A percentile compares a stretch with the other conserved stretches of the same genome.
phyloP scores from a whole-genome alignment of 2,329 filamentous ascomycete genomes.

The Penicillium sp. region DNA sequence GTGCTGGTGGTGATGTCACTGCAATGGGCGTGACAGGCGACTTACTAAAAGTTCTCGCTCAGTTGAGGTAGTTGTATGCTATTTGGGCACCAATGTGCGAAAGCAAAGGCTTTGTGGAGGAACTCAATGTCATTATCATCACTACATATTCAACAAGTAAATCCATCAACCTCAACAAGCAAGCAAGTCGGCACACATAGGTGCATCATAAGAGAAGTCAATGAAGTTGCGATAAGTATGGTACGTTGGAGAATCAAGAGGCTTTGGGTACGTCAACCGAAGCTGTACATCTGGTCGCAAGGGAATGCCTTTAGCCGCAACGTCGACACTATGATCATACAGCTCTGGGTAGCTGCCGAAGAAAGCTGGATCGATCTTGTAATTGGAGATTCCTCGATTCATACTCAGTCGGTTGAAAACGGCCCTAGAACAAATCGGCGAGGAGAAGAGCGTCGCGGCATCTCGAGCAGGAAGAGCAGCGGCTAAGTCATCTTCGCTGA shows the following conservation, averaged over 20 bases:
- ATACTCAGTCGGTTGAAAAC: not conserved
- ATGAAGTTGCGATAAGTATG: not conserved
- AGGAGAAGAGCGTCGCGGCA: not conserved
- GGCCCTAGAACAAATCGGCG: not conserved
- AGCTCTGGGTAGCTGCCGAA: not conserved
- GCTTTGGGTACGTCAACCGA: not conserved
- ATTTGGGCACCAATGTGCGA: not conserved
- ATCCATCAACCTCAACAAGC: not conserved
- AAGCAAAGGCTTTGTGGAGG: not conserved
- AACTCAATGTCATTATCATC: not conserved
- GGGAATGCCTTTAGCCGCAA: not conserved
- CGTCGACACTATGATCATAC: not conserved
- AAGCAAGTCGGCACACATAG: not conserved
- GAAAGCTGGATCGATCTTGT: not conserved
- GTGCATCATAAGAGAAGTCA: not conserved
- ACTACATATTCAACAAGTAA: not conserved
- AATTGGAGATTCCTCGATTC: not conserved
- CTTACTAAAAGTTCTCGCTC: slow-evolving; percentile 71
- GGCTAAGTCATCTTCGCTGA: not conserved
- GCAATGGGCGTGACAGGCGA: slow-evolving; percentile 96
- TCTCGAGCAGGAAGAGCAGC: not conserved
- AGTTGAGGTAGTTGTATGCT: not conserved
- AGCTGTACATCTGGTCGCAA: not conserved
- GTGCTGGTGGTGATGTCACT: slow-evolving; percentile 90
- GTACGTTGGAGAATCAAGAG: not conserved